Percentiles rank a stretch among this genome's conserved stretches.
Conservation (phyloP, 2,329 filamentous ascomycete genomes). For the Colletotrichum phormii region DNA sequence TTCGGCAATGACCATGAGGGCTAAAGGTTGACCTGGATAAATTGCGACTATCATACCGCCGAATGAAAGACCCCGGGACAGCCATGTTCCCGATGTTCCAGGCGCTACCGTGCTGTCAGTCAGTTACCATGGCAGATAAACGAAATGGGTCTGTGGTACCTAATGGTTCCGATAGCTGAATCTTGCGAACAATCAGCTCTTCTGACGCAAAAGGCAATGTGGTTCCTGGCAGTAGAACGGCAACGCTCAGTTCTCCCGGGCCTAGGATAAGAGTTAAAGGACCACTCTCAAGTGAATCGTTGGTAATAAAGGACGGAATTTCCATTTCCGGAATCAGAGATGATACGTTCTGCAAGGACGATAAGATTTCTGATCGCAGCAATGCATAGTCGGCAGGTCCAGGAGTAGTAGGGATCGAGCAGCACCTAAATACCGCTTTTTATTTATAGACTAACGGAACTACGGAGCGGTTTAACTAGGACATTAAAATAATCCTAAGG, state of each 20-base stretch:
- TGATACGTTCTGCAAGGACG: not conserved
- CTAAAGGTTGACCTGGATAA: not conserved
- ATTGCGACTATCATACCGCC: not conserved
- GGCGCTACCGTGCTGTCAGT: not conserved
- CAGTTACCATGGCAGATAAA: not conserved
- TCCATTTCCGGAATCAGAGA: not conserved
- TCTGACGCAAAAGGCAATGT: not conserved
- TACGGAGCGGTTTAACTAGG: no score
- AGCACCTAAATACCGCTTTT: no score
- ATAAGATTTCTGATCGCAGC: not conserved
- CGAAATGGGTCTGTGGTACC: not conserved
- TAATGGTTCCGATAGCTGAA: not conserved
- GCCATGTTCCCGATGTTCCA: constrained; percentile 9
- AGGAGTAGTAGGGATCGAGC: no score
- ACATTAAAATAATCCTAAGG: no score
- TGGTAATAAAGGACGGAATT: not conserved
- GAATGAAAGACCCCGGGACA: not conserved
- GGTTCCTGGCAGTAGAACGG: not conserved
- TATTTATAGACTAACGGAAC: no score
- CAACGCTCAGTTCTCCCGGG: not conserved
- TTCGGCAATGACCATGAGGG: not conserved
- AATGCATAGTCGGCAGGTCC: not conserved
- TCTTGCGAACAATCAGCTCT: not conserved
- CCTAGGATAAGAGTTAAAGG: not conserved
- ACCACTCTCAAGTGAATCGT: not conserved